phyloP scores from a whole-genome alignment of 805 yeast species.

The Wickerhamomyces strasburgensis region DNA sequence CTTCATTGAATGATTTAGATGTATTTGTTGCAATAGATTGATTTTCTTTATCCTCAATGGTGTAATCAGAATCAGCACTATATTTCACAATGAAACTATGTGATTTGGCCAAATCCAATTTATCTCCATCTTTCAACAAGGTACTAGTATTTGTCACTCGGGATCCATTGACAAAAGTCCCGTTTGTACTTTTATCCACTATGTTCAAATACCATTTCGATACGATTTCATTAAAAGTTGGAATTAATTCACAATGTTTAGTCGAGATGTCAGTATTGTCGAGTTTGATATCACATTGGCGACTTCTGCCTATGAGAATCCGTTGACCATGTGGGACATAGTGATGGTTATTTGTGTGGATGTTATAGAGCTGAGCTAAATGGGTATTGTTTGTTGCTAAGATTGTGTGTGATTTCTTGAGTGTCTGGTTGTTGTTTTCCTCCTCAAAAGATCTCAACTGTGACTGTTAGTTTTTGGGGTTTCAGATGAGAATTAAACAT shows the following conservation, averaged over 20 bases:
- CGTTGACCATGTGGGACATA: conserved; percentile 30
- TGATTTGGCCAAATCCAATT: conserved; percentile 51
- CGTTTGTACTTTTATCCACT: conserved; percentile 56
- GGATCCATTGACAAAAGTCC: conserved; percentile 60
- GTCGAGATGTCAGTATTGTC: conserved; percentile 61
- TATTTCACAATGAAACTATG: conserved; percentile 48
- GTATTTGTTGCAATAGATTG: too few species aligned
- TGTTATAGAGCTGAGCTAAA: conserved; percentile 16
- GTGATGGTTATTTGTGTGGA: conserved; percentile 14
- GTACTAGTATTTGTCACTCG: conserved; percentile 40
- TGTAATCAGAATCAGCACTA: conserved; percentile 9
- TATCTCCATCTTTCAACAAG: conserved; percentile 60
- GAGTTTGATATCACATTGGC: conserved; percentile 52
- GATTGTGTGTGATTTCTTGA: conserved; percentile 17
- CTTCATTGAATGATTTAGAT: conserved; percentile 53
- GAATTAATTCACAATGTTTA: conserved; percentile 50
- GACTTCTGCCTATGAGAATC: conserved; percentile 48
- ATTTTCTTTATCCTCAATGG: conserved; percentile 14
- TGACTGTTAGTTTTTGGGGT: conserved; percentile 2
- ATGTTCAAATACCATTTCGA: conserved; percentile 37
- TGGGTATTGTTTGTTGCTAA: conserved; percentile 4
- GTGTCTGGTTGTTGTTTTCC: conserved; percentile 9
- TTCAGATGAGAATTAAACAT: neutral
- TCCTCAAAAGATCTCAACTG: conserved; percentile 4
- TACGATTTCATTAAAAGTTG: conserved; percentile 34